These are phyloP conservation scores for Aspergillus pseudoviridinutans DNA, from an alignment of 2,329 filamentous ascomycete genomes.

Conservation along the genomic window DNA sequence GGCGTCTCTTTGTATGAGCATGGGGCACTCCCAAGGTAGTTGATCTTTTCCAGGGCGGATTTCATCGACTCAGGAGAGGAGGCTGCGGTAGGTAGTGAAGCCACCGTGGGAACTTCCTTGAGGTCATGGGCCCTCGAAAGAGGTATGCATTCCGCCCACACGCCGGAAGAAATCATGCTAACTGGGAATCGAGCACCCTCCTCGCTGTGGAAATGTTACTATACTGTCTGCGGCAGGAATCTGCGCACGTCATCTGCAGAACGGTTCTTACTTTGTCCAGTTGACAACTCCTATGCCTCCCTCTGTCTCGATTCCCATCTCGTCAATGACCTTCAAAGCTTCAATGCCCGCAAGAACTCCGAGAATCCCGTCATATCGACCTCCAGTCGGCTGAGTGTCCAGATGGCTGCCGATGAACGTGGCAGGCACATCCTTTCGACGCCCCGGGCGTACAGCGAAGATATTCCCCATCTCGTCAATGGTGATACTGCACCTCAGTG, in stretches of 20 bases:
- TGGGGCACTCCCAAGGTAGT: slow-evolving; percentile 59
- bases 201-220: slow-evolving; percentile 51
- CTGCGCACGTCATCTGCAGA: not conserved
- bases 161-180: slow-evolving; percentile 69
- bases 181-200: slow-evolving; percentile 77
- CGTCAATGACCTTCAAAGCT: slow-evolving; percentile 64
- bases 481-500: slow-evolving; percentile 62
- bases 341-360: slow-evolving; percentile 71
- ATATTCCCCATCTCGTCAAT: slow-evolving; percentile 77
- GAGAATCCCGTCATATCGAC: slow-evolving; percentile 60
- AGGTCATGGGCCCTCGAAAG: slow-evolving; percentile 60
- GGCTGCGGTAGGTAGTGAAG: slow-evolving; percentile 42
- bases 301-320: slow-evolving; percentile 64
- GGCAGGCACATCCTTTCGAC: slow-evolving; percentile 53
- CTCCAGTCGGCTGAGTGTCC: slow-evolving; percentile 57
- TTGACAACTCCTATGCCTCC: slow-evolving; percentile 72
- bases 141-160: slow-evolving; percentile 68
- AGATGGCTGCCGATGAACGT: slow-evolving; percentile 69
- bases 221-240: not conserved
- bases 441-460: slow-evolving; percentile 67
- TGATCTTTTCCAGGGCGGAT: slow-evolving; percentile 66
- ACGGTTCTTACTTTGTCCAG: slow-evolving; percentile 29
- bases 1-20: slow-evolving; percentile 58
- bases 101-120: slow-evolving; percentile 54
- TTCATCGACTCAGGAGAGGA: slow-evolving; percentile 60